Evolutionary conservation across 805 yeast genomes (phyloP), one percentile per base, ranked within the genome.

Genomic region (Kluyveromyces siamensis): DNA sequence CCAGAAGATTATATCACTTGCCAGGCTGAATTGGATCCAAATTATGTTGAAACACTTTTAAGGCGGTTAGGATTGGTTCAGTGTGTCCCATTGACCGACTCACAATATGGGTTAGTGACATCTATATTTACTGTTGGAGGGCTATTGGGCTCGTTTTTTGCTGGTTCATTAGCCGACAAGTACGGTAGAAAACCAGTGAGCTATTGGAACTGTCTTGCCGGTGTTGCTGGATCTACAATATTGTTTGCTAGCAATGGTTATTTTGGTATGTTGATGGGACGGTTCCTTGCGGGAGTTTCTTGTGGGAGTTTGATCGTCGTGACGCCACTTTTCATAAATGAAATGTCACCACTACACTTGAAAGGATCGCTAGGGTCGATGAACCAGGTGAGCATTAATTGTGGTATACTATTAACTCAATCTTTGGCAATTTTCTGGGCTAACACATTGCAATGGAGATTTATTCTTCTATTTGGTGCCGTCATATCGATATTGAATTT

Each of bases 101-200:
- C 74, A 42, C 80, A 80, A 48, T 67, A 85, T 33, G 95, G 96
- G 0, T 64, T 85, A 37, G 81, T 81, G 18, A 87, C 95, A 1
- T 81, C 95, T 0, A 74, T 83, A n/a, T 88, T 83, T 64, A 81
- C 91, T 19, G 72, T 88, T 47, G 97, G 97, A 11, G 97, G 96
- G 0, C 71, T 89, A 10, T 40, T 83, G 6, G 85, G 95, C 1
- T 86, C 96, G 0, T 67, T 81, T 1, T 70, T 80, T 56, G 87
- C 87, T 1, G 88, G 95, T 1, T 57, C 69, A 11, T 50, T 85
- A n/a, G 81, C 91, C n/a, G 85, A 84, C 50, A 56, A 58, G 18
- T 64, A 72, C 46, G 96, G 96, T 1, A 70, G 95, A 21, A 75
- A 74, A 54, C 66, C 65, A 19, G 66, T 83, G 6, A 75, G 81